Conservation (phyloP, 108 stramenopile species). For the Cyclotella sp. region DNA sequence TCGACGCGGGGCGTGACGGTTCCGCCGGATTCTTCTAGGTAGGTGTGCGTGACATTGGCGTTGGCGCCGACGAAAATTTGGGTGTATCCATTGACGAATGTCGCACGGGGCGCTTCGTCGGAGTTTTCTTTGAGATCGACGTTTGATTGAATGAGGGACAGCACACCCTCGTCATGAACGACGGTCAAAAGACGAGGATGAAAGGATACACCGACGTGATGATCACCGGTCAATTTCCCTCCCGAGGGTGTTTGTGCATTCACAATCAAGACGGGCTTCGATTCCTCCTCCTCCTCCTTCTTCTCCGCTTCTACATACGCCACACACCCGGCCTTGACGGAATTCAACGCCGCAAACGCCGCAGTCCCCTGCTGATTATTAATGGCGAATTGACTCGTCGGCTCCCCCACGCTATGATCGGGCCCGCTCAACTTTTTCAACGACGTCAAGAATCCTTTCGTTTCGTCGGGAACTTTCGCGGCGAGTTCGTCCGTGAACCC, state of each 20-base stretch:
- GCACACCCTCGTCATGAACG: slow-evolving; percentile 59
- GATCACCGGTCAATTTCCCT: slow-evolving; percentile 25
- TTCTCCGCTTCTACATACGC: slow-evolving; percentile 58
- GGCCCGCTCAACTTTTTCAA: slow-evolving; percentile 75
- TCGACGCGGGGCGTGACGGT: slow-evolving; percentile 74
- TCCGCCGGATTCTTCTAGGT: slow-evolving; percentile 86
- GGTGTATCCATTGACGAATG: slow-evolving; percentile 87
- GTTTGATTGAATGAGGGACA: slow-evolving; percentile 76
- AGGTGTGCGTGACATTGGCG: slow-evolving; percentile 85
- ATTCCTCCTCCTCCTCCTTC: not conserved
- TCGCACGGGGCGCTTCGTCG: slow-evolving; percentile 50
- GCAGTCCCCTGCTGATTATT: slow-evolving; percentile 93
- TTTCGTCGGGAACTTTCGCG: slow-evolving; percentile 61
- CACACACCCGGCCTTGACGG: slow-evolving; percentile 76
- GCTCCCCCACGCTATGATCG: slow-evolving; percentile 82
- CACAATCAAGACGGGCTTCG: slow-evolving; percentile 76
- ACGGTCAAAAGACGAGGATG: slow-evolving; percentile 82
- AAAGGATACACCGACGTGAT: slow-evolving; percentile 66
- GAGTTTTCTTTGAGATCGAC: slow-evolving; percentile 74
- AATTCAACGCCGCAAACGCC: slow-evolving; percentile 90
- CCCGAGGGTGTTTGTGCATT: slow-evolving; percentile 79
- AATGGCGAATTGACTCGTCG: slow-evolving; percentile 86
- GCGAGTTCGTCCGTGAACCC: slow-evolving; percentile 91
- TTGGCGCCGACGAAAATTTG: slow-evolving; percentile 79
- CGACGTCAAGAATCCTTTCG: slow-evolving; percentile 61